Conservation (phyloP, 139 green algal species). For the Diplosphaera chodatii region DNA sequence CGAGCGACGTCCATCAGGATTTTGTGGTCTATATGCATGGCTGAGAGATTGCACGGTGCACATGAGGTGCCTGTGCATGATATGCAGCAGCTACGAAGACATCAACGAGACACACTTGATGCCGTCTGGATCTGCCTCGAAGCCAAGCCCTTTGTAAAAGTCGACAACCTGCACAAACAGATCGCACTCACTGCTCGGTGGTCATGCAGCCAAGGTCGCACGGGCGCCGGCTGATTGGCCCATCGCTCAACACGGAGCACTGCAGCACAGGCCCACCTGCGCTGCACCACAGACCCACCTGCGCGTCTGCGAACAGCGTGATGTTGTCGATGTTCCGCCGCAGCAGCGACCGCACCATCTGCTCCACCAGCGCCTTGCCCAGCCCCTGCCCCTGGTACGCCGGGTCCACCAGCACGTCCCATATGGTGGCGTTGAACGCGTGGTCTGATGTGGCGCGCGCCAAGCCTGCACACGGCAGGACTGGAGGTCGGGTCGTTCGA, state of each 20-base stretch:
- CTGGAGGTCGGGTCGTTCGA: neutral
- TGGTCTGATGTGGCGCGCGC: constrained; percentile 87
- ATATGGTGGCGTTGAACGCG: constrained; percentile 97
- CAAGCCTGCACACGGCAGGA: constrained; percentile 65
- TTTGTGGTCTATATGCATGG: no score
- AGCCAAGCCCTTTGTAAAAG: constrained; percentile 87
- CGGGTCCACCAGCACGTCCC: constrained; percentile 94
- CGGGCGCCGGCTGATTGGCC: no score
- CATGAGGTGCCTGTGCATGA: no score
- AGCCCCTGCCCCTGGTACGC: constrained; percentile 85
- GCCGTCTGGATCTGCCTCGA: constrained; percentile 83
- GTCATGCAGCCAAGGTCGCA: no score
- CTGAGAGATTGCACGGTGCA: no score
- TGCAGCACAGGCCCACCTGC: no score
- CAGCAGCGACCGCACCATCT: constrained; percentile 81
- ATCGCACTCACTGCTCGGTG: neutral
- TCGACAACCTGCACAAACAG: constrained; percentile 52
- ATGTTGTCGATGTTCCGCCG: constrained; percentile 92
- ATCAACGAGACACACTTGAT: constrained; percentile 58
- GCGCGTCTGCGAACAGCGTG: constrained; percentile 91
- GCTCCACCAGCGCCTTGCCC: constrained; percentile 89
- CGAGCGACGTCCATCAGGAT: no score
- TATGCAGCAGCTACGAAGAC: no score
- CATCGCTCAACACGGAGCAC: no score
- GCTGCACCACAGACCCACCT: constrained; percentile 35